A percentile compares a stretch with the other conserved stretches of the same genome.
These are phyloP conservation scores for Urochloa ruziziensis DNA, from an alignment of 176 grass and related monocot genomes.

Conservation along the genomic window DNA sequence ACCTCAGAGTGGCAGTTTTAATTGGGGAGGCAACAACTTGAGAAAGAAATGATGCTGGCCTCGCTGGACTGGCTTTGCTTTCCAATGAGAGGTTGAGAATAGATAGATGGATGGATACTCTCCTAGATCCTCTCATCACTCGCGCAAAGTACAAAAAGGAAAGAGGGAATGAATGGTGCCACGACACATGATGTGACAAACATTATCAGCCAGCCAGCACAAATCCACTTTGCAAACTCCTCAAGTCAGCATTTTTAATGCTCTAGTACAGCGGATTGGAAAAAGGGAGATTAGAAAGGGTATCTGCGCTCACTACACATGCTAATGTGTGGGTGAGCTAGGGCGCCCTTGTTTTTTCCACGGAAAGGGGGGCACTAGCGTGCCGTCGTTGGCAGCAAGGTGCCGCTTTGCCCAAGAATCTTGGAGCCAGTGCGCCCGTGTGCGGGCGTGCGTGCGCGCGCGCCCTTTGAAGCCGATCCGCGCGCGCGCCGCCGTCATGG, in stretches of 20 bases:
- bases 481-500: neutral
- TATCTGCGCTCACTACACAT: neutral
- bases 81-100: neutral
- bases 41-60: neutral
- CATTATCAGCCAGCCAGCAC: neutral
- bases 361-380: neutral
- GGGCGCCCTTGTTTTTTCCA: neutral
- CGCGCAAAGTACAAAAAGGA: conserved; percentile 12
- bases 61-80: neutral
- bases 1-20: neutral
- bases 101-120: neutral
- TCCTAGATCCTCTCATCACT: conserved; percentile 15
- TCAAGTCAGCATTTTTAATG: conserved; percentile 28
- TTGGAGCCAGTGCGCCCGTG: conserved; percentile 33
- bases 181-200: conserved; percentile 34
- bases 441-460: no score
- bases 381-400: neutral
- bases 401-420: conserved; percentile 35
- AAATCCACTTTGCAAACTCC: neutral
- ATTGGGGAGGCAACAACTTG: neutral
- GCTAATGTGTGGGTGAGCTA: neutral
- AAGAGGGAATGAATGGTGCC: neutral
- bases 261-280: neutral
- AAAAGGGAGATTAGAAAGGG: no score
- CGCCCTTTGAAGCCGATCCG: no score